A percentile compares a stretch with the other conserved stretches of the same genome.
phyloP scores from a whole-genome alignment of 2,329 filamentous ascomycete species.

The Alternaria arbusti region DNA sequence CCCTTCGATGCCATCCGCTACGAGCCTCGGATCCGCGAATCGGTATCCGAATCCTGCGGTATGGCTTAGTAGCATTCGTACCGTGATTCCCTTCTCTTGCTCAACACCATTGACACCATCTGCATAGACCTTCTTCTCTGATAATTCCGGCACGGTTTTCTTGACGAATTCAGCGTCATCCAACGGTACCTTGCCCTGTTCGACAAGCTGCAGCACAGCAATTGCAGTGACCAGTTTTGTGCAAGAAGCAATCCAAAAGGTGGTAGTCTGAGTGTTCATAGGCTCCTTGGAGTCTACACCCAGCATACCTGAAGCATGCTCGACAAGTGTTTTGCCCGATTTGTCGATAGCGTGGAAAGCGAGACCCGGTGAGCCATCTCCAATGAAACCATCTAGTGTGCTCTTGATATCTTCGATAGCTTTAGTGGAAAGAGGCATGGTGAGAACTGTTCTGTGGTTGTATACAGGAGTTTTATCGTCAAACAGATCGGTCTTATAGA shows the following conservation, averaged over 20 bases:
- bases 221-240: slow-evolving; percentile 50
- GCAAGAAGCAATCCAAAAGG: slow-evolving; percentile 65
- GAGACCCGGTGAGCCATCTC: slow-evolving; percentile 50
- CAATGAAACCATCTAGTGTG: slow-evolving; percentile 41
- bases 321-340: slow-evolving; percentile 51
- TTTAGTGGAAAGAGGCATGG: slow-evolving; percentile 42
- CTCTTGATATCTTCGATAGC: slow-evolving; percentile 44
- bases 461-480: neutral
- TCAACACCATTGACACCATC: slow-evolving; percentile 44
- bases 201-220: slow-evolving; percentile 45
- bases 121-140: slow-evolving; percentile 50
- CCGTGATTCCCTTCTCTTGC: slow-evolving; percentile 54
- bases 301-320: slow-evolving; percentile 52
- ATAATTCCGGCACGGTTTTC: slow-evolving; percentile 45
- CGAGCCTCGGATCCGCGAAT: slow-evolving; percentile 56
- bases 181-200: slow-evolving; percentile 45
- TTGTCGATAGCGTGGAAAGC: slow-evolving; percentile 56
- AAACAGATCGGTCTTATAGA: neutral
- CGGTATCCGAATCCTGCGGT: slow-evolving; percentile 59
- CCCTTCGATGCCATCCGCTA: slow-evolving; percentile 49
- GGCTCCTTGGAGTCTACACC: slow-evolving; percentile 52
- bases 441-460: neutral
- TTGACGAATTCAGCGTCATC: slow-evolving; percentile 44
- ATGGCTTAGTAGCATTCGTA: slow-evolving; percentile 59
- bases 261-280: slow-evolving; percentile 63